Percentiles rank a stretch among this genome's conserved stretches.
phyloP scores from a whole-genome alignment of 2,329 filamentous ascomycete species.

The Colletotrichum sp. region DNA sequence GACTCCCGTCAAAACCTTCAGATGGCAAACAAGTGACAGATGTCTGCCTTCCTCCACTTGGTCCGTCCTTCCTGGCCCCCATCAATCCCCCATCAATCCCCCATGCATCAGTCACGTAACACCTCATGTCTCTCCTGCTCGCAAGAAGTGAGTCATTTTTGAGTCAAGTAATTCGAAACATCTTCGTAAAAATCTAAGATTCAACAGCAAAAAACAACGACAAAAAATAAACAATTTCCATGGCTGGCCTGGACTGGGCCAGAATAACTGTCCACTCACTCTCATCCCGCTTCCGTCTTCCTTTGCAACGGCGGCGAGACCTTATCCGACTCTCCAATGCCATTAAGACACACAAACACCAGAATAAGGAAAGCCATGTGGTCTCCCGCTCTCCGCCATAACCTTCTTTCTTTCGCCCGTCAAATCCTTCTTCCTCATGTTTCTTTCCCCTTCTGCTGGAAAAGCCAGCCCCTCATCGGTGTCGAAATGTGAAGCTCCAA shows the following conservation, averaged over 20 bases:
- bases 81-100: neutral
- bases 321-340: neutral
- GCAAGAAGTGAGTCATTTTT: neutral
- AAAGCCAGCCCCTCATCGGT: neutral
- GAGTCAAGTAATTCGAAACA: neutral
- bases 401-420: slow-evolving; percentile 2
- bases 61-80: neutral
- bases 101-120: neutral
- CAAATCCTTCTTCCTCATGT: neutral
- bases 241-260: neutral
- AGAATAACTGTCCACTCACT: neutral
- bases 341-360: neutral
- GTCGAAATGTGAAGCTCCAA: neutral
- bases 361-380: slow-evolving; percentile 3
- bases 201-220: neutral
- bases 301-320: neutral
- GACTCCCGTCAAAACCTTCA: slow-evolving; percentile 13
- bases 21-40: neutral
- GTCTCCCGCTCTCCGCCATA: neutral
- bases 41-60: neutral
- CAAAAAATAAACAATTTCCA: neutral
- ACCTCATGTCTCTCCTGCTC: neutral
- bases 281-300: neutral
- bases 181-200: neutral
- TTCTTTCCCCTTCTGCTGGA: neutral